phyloP scores from a whole-genome alignment of 2,329 filamentous ascomycete species.

The Hymenoscyphus repandus region DNA sequence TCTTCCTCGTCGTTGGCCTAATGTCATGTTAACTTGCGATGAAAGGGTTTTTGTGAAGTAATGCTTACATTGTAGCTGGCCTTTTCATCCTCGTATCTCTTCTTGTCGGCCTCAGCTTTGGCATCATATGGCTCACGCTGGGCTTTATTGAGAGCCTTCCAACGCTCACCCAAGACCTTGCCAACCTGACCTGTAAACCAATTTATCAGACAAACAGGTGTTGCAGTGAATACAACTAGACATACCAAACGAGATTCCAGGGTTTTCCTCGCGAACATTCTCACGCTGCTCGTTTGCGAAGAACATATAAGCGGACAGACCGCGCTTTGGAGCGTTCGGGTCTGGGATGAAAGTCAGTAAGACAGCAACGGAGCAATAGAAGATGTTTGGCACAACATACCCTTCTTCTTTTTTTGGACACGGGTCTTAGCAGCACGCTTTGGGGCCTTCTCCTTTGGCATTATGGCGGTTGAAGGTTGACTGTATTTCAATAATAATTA shows the following conservation, averaged over 20 bases:
- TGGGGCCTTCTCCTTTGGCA: constrained; percentile 63
- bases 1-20: constrained; percentile 53
- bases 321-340: constrained; percentile 94
- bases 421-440: constrained; percentile 58
- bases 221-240: background rate
- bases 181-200: constrained; percentile 72
- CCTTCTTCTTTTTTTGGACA: constrained; percentile 67
- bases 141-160: constrained; percentile 94
- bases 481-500: constrained; percentile 5
- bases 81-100: constrained; percentile 99
- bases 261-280: constrained; percentile 97
- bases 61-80: constrained; percentile 77
- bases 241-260: constrained; percentile 90
- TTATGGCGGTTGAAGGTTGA: constrained; percentile 30
- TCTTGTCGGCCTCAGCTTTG: constrained; percentile 96
- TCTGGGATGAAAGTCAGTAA: constrained; percentile 54
- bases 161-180: constrained; percentile 96
- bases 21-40: constrained; percentile 8
- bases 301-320: constrained; percentile 99
- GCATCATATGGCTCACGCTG: constrained; percentile 91
- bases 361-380: constrained; percentile 1
- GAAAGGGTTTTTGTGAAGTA: constrained; percentile 9
- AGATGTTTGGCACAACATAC: constrained; percentile 36
- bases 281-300: constrained; percentile 99
- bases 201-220: constrained; percentile 11